Conservation (phyloP, 169 alveolate species). For the Neospora caninum region DNA sequence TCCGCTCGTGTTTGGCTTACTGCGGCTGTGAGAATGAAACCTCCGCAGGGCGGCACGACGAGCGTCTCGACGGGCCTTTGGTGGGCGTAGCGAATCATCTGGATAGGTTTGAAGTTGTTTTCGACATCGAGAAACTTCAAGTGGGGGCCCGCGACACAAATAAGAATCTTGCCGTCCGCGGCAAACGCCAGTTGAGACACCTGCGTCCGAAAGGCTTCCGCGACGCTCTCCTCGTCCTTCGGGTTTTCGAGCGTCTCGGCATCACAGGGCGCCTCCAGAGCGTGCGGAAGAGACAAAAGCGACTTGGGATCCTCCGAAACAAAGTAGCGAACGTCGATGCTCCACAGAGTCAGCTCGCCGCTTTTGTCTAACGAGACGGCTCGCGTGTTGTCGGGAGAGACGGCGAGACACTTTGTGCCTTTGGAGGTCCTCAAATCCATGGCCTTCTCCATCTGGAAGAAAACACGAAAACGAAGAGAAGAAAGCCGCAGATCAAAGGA, state of each 20-base stretch:
- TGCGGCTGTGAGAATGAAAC: not conserved
- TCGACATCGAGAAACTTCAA: not conserved
- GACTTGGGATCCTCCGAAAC: not conserved
- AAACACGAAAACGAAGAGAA: not conserved
- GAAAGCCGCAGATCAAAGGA: too few species aligned
- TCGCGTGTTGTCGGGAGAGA: conserved; percentile 1
- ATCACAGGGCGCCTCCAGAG: not conserved
- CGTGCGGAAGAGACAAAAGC: not conserved
- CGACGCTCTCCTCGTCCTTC: not conserved
- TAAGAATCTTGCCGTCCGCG: not conserved
- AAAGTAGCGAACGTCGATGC: conserved; percentile 7
- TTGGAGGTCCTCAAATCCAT: conserved; percentile 7
- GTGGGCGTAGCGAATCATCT: not conserved
- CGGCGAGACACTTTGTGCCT: not conserved
- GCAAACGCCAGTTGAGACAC: not conserved
- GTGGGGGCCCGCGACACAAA: conserved; percentile 8
- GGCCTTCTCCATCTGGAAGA: conserved; percentile 22
- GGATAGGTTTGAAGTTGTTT: not conserved
- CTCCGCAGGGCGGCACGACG: not conserved
- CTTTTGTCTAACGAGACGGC: not conserved
- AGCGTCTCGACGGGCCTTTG: not conserved
- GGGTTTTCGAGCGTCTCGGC: not conserved
- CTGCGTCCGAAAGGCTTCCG: not conserved
- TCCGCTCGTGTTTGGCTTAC: not conserved
- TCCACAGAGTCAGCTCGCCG: conserved; percentile 8